Percentiles rank a stretch among this genome's conserved stretches.
phyloP scores from a whole-genome alignment of 2,329 filamentous ascomycete species.

The Trichoderma sp. region DNA sequence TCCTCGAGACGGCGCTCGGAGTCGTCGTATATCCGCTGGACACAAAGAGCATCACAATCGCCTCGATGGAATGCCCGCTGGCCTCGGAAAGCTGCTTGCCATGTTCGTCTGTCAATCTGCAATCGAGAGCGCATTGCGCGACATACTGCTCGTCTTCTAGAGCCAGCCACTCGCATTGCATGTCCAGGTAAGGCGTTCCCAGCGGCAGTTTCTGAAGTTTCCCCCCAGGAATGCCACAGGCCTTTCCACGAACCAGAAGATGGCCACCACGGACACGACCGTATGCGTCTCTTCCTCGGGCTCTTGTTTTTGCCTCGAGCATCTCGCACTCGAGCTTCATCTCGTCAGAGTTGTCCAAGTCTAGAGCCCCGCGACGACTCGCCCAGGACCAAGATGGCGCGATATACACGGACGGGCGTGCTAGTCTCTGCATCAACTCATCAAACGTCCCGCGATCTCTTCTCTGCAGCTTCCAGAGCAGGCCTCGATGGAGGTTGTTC shows the following conservation, averaged over 20 bases:
- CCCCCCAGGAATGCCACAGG: background rate
- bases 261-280: background rate
- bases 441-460: background rate
- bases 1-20: background rate
- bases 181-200: background rate
- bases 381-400: slow-evolving; percentile 18
- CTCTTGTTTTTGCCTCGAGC: background rate
- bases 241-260: slow-evolving; percentile 1
- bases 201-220: background rate
- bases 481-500: slow-evolving; percentile 1
- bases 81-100: slow-evolving; percentile 2
- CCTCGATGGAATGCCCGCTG: background rate
- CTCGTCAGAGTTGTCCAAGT: background rate
- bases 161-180: slow-evolving; percentile 14
- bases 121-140: slow-evolving; percentile 13
- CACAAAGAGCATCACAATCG: background rate
- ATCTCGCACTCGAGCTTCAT: slow-evolving; percentile 4
- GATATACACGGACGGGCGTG: background rate
- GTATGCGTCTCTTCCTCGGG: background rate
- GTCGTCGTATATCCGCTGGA: slow-evolving; percentile 8
- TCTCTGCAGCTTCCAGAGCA: background rate
- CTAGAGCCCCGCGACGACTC: background rate
- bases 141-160: slow-evolving; percentile 15
- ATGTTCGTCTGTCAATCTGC: background rate
- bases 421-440: background rate